phyloP scores from a whole-genome alignment of 495 filamentous ascomycete genomes.

The Hypoxylon lienhwacheense region DNA sequence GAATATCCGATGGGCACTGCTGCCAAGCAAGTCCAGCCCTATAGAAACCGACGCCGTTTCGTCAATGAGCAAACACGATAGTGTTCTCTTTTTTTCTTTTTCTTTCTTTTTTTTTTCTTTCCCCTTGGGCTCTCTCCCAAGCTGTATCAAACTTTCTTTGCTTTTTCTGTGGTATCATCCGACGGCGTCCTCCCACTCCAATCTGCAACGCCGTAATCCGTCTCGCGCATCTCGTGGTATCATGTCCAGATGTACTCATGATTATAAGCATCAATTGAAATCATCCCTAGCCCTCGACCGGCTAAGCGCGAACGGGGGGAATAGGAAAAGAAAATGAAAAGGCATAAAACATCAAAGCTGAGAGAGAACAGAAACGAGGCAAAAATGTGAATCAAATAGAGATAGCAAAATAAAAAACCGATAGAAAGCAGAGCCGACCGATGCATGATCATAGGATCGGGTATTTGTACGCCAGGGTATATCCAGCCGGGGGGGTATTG shows the following conservation, averaged over 20 bases:
- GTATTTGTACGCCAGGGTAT: conserved; percentile 59
- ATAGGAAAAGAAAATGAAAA: conserved; percentile 6
- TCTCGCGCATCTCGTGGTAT: conserved; percentile 41
- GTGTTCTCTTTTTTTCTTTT: too few species aligned
- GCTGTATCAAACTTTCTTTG: conserved; percentile 37
- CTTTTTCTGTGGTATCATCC: conserved; percentile 44
- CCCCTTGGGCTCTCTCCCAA: conserved; percentile 30
- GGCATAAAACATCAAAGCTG: neutral
- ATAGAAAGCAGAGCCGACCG: conserved; percentile 55
- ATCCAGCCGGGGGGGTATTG: conserved; percentile 59
- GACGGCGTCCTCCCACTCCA: conserved; percentile 39
- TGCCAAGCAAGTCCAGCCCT: conserved; percentile 17
- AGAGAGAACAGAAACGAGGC: conserved; percentile 16
- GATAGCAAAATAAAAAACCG: conserved; percentile 24
- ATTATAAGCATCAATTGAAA: conserved; percentile 41
- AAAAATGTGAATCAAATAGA: conserved; percentile 34
- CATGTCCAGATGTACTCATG: conserved; percentile 40
- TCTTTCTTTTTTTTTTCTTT: too few species aligned
- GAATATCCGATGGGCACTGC: conserved; percentile 16
- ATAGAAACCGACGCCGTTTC: conserved; percentile 31
- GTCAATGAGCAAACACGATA: conserved; percentile 25
- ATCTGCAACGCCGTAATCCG: conserved; percentile 42
- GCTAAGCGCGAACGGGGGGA: conserved; percentile 13
- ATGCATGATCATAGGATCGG: conserved; percentile 57
- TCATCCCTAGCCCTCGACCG: conserved; percentile 33